These are phyloP conservation scores for Triticum timopheevii DNA, from an alignment of 176 grass and related monocot species.

Conservation along the genomic window DNA sequence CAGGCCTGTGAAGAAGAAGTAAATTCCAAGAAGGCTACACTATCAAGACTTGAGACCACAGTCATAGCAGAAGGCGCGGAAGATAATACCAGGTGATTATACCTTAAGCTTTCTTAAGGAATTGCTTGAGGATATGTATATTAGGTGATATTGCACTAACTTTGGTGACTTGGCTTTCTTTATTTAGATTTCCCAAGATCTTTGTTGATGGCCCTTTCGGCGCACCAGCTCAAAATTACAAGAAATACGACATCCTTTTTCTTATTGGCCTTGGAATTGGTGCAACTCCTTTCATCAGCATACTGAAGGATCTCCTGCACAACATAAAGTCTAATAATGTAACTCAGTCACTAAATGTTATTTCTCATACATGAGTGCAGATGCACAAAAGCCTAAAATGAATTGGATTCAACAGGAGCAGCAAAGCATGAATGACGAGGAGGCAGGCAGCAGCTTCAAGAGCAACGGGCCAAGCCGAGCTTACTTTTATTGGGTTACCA, in stretches of 20 bases:
- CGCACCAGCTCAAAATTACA: constrained; percentile 84
- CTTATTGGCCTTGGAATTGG: constrained; percentile 80
- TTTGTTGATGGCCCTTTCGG: constrained; percentile 71
- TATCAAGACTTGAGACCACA: constrained; percentile 85
- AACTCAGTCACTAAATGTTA: constrained; percentile 19
- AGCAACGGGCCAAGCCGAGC: constrained; percentile 55
- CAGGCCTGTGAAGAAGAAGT: constrained; percentile 86
- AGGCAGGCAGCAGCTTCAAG: constrained; percentile 37
- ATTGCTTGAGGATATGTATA: neutral
- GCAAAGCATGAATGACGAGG: constrained; percentile 30
- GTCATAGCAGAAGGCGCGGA: constrained; percentile 62
- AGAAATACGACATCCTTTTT: constrained; percentile 79
- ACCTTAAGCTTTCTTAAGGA: neutral
- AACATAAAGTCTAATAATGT: constrained; percentile 58
- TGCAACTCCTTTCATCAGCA: constrained; percentile 83
- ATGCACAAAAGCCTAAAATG: constrained; percentile 8
- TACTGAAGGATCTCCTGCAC: constrained; percentile 80
- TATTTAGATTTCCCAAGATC: constrained; percentile 65
- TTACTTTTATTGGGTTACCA: constrained; percentile 83
- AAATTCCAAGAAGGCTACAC: constrained; percentile 77
- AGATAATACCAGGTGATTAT: constrained; percentile 60
- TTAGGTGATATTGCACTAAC: neutral
- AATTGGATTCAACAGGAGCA: constrained; percentile 42
- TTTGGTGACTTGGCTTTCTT: neutral
- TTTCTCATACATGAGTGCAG: neutral